Base-by-base conservation (phyloP, 257 asterid species). In the Solanum tarapatanum region DNA sequence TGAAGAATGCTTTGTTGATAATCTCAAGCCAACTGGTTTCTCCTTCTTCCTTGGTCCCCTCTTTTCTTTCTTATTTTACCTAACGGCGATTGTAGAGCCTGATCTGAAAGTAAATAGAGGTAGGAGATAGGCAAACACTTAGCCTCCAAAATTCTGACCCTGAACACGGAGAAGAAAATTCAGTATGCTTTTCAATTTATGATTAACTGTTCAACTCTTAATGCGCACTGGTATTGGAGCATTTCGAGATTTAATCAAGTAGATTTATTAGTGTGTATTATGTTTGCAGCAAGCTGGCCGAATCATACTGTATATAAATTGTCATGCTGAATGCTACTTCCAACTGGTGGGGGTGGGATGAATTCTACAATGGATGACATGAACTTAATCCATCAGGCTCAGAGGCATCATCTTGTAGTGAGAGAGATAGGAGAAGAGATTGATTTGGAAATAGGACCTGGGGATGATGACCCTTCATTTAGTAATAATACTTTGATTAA, bases 271-370 rank as follows among this genome's bases (percentile, higher is more conserved):
- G 37, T 88, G 83, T 80, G 85, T 82, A 17, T 89, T 76, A 74
- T 70, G 88, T 90, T 75, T 86, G 87, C 93, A 91, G 95, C 39
- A 62, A 88, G 84, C 83, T 62, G 89, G 88, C 68, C 35, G 19
- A 39, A 48, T 82, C 76, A 87, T 86, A 89, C 90, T 84, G 84
- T 43, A 32, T 86, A 91, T 85, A 86, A 84, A 84, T 85, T 95
- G 98, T 92, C 91, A 97, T 97, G 99, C 98, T 95, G 98, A 92
- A 95, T 94, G 98, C 96, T 94, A 91, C 96, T 92, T 84, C 95
- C 94, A 82, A 90, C 90, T 92, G 96, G 92, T 90, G 97, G 96
- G 90, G 87, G 90, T 86, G 98, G 92, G 91, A 93, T 97, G 97
- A 96, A 89, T 89, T 91, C 99, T 90, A 87, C 96, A 58, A 94